Evolutionary conservation across 805 yeast species (phyloP).

Genomic region (Metschnikowia continentalis): DNA sequence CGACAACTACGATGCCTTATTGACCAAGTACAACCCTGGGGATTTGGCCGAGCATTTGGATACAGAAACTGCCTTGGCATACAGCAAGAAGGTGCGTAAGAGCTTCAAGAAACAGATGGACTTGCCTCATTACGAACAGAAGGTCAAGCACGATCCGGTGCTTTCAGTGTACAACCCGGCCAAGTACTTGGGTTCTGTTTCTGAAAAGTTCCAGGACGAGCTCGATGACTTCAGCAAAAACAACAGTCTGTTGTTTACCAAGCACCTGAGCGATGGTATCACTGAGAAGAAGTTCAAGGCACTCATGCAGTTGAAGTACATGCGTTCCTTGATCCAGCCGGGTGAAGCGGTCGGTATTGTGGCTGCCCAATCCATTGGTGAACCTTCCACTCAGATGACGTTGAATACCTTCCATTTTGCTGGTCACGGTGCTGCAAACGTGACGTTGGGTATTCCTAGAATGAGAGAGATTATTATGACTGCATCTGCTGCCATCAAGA

Average conservation of each 20-base stretch:
- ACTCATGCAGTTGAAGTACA: constrained; percentile 95
- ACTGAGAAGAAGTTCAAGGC: constrained; percentile 86
- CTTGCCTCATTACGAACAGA: constrained; percentile 60
- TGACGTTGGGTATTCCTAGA: constrained; percentile 99
- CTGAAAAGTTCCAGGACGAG: constrained; percentile 80
- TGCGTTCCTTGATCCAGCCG: constrained; percentile 91
- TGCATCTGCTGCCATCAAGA: constrained; percentile 89
- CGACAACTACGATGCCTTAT: constrained; percentile 82
- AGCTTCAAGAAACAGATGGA: constrained; percentile 58
- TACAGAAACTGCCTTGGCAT: constrained; percentile 74
- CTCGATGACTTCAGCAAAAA: constrained; percentile 64
- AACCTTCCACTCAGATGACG: constrained; percentile 99
- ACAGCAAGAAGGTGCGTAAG: constrained; percentile 80
- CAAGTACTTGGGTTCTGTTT: constrained; percentile 86
- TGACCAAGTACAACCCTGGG: constrained; percentile 83
- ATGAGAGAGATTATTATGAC: constrained; percentile 99
- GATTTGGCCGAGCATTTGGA: constrained; percentile 68
- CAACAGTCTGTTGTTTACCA: constrained; percentile 54
- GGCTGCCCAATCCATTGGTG: constrained; percentile 98
- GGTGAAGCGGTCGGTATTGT: constrained; percentile 98
- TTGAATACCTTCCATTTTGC: constrained; percentile 96
- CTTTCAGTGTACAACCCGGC: constrained; percentile 83
- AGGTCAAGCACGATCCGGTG: constrained; percentile 78
- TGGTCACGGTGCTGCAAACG: constrained; percentile 99
- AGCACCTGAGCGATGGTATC: constrained; percentile 47